Conservation (phyloP, 2,329 filamentous ascomycete genomes). For the Scedosporium apiospermum region DNA sequence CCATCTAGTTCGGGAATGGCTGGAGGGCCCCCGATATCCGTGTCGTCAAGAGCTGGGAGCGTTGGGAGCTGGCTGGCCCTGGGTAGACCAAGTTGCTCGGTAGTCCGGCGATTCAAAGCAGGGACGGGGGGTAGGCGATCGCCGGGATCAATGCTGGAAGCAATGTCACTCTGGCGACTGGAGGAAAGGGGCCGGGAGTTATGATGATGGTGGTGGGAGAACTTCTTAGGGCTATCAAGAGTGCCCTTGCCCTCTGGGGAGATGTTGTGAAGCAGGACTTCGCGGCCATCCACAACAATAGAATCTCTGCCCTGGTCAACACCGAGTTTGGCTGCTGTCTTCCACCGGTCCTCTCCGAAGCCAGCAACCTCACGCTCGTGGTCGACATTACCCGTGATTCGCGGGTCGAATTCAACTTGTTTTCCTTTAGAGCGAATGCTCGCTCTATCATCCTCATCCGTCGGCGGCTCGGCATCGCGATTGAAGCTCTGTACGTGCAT, state of each 20-base stretch:
- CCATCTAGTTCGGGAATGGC: slow-evolving; percentile 42
- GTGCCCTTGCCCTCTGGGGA: slow-evolving; percentile 56
- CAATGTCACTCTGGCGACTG: not conserved
- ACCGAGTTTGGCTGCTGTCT: slow-evolving; percentile 50
- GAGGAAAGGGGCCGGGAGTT: slow-evolving; percentile 12
- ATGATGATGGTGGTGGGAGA: slow-evolving; percentile 22
- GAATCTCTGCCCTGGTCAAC: slow-evolving; percentile 61
- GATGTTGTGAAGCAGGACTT: slow-evolving; percentile 59
- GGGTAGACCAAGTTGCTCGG: slow-evolving; percentile 58
- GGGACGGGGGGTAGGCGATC: slow-evolving; percentile 49
- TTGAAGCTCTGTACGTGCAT: slow-evolving; percentile 53
- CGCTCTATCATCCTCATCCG: slow-evolving; percentile 23
- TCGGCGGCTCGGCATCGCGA: slow-evolving; percentile 50
- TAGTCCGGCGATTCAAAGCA: slow-evolving; percentile 48
- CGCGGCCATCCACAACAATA: slow-evolving; percentile 54
- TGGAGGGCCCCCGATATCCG: slow-evolving; percentile 72
- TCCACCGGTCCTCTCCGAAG: slow-evolving; percentile 68
- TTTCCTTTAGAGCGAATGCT: slow-evolving; percentile 17
- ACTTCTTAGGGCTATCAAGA: slow-evolving; percentile 38
- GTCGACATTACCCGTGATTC: slow-evolving; percentile 47
- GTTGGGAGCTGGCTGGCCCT: slow-evolving; percentile 60
- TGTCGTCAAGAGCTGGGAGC: slow-evolving; percentile 63
- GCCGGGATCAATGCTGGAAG: not conserved
- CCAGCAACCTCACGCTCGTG: slow-evolving; percentile 72
- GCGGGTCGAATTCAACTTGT: slow-evolving; percentile 18